Evolutionary conservation across 202 grass and related monocot genomes (phyloP), one percentile per base, ranked within the genome.

Genomic region (Schoenoplectus triqueter): DNA sequence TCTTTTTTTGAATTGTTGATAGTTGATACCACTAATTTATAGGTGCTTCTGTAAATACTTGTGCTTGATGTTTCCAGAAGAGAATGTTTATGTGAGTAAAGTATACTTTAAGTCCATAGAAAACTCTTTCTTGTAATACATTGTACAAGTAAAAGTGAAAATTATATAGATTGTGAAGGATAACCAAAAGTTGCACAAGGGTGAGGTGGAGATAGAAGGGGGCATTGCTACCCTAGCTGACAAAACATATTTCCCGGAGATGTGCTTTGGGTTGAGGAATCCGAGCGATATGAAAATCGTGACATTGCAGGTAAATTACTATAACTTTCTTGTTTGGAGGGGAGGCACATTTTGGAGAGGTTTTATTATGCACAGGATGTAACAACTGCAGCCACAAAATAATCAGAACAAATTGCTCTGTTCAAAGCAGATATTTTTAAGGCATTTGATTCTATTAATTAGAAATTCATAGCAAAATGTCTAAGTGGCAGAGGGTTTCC

Each of bases 141-240:
- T 10, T 45, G 61, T 61, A 78, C 5, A 78, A 61, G 56, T 62
- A 7, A 68, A 67, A 48, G 20, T 76, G 39, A 45, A 42, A 78
- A 78, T 78, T 69, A 75, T 90, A 65, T 78, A 95, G 96, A 91
- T 99, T 22, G 96, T 99, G 76, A 99, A 95, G 90, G 96, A 99
- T 84, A 99, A 99, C 82, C 96, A 99, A 80, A 96, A 96, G 85
- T 88, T 99, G 89, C 91, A 96, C 86, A 99, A 96, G 90, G 93
- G 93, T 9, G 87, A 84, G 76, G 70, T 74, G 55, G 93, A 99
- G 89, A 94, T 99, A 47, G 92, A 96, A 90, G 96, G 82, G 86
- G 96, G 96, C 81, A 83, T 84, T 65, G 88, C 90, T 73, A 96
- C 91, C 86, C 88, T 99, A 73, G 90, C 92, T 83, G 96, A 96